Conservation (phyloP, 768 basidiomycete species). For the Tylopilus sp. region DNA sequence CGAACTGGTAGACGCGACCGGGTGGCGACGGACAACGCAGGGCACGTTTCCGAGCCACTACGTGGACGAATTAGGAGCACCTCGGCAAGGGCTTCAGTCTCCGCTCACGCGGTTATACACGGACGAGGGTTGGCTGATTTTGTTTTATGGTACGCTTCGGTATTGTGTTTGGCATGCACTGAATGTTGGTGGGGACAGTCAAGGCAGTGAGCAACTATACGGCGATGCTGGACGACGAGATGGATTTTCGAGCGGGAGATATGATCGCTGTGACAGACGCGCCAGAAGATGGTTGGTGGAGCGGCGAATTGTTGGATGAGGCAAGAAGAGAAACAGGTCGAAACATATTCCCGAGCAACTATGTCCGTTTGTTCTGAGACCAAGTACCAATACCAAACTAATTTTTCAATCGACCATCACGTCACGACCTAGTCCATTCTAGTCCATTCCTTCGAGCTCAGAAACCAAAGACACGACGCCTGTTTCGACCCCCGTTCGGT, state of each 20-base stretch:
- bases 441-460: no score
- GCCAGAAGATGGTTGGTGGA: slow-evolving; percentile 98
- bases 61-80: no score
- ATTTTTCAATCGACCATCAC: no score
- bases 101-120: slow-evolving; percentile 71
- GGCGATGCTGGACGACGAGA: slow-evolving; percentile 87
- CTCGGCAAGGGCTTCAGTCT: slow-evolving; percentile 1
- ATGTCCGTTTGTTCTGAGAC: slow-evolving; percentile 70
- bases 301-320: slow-evolving; percentile 81
- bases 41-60: no score
- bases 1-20: no score
- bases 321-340: slow-evolving; percentile 63
- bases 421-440: no score
- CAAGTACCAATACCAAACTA: no score
- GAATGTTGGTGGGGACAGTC: slow-evolving; percentile 43
- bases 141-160: slow-evolving; percentile 76
- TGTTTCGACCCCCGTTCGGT: no score
- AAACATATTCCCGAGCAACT: slow-evolving; percentile 87
- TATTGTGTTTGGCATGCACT: background rate
- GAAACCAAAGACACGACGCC: no score
- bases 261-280: slow-evolving; percentile 94
- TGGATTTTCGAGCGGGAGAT: slow-evolving; percentile 93
- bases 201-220: slow-evolving; percentile 89
- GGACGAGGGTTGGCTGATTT: slow-evolving; percentile 75
- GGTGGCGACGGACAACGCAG: no score